phyloP scores from a whole-genome alignment of 2,329 filamentous ascomycete species.

The Apiospora saccharicola region DNA sequence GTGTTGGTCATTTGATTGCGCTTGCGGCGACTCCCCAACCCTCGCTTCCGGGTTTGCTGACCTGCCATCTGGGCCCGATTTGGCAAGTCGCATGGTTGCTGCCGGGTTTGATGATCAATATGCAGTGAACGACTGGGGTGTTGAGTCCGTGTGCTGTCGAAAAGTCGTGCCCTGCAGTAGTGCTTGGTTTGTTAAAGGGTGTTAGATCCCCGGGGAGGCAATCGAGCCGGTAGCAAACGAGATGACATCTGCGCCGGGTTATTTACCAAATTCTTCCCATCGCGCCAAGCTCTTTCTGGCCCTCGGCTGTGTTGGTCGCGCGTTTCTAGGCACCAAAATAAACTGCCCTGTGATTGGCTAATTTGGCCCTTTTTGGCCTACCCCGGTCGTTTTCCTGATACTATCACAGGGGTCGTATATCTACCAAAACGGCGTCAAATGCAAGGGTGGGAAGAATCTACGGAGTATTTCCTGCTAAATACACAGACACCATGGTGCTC shows the following conservation, averaged over 20 bases:
- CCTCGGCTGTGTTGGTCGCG: not conserved
- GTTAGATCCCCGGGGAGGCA: not conserved
- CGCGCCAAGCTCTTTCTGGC: not conserved
- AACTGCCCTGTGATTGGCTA: too few relatives aligned
- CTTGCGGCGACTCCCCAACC: not conserved
- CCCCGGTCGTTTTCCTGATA: too few relatives aligned
- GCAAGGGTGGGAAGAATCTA: too few relatives aligned
- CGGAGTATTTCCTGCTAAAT: too few relatives aligned
- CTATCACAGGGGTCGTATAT: too few relatives aligned
- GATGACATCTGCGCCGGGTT: too few relatives aligned
- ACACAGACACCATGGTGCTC: too few relatives aligned
- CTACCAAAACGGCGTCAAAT: too few relatives aligned
- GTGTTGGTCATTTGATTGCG: not conserved
- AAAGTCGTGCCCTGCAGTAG: slow-evolving; percentile 18
- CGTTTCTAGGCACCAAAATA: too few relatives aligned
- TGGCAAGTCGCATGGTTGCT: not conserved
- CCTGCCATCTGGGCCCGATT: not conserved
- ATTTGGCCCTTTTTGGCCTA: too few relatives aligned
- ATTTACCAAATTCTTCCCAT: too few relatives aligned
- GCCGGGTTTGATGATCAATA: not conserved
- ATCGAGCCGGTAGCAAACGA: not conserved
- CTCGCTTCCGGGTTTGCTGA: not conserved
- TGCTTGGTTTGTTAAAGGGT: not conserved
- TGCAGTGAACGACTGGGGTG: slow-evolving; percentile 7
- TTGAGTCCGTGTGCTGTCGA: not conserved